These are phyloP conservation scores for Amanita thiersii DNA, from an alignment of 768 basidiomycete genomes.

Conservation along the genomic window DNA sequence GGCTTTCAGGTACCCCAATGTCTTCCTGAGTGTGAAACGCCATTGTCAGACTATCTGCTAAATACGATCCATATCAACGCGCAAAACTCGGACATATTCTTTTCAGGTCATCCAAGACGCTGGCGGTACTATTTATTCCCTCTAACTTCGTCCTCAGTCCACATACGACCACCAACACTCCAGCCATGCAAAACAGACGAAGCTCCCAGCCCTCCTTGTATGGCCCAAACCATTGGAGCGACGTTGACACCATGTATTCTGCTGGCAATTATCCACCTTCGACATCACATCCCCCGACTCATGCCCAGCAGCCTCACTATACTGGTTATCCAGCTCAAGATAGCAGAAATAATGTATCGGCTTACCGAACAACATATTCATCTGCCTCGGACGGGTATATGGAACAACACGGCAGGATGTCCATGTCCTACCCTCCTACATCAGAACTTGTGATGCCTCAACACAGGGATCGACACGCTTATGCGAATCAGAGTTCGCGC, in stretches of 20 bases:
- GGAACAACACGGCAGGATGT: neutral
- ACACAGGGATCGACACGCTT: neutral
- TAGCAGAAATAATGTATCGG: neutral
- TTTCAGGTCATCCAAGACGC: neutral
- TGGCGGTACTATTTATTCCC: conserved; percentile 5
- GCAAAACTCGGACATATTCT: conserved; percentile 2
- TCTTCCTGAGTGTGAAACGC: conserved; percentile 1
- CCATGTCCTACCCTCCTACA: neutral
- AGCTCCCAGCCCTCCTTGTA: too few relatives aligned
- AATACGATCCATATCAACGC: conserved; percentile 6
- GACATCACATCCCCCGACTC: neutral
- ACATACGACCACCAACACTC: neutral
- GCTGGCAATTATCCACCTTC: neutral
- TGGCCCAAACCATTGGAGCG: conserved; percentile 8
- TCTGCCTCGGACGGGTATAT: neutral
- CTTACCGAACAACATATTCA: conserved; percentile 5
- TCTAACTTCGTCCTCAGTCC: neutral
- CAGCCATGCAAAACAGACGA: neutral
- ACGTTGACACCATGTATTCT: neutral
- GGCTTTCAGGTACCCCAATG: conserved; percentile 8
- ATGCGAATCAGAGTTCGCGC: neutral
- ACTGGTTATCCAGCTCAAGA: conserved; percentile 3
- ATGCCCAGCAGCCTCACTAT: conserved; percentile 2
- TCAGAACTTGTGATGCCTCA: neutral
- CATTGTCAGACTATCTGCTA: conserved; percentile 7